A percentile compares a stretch with the other conserved stretches of the same genome.
Conservation (phyloP, 1,139 yeast genomes). For the Blastobotrys arbuscula region DNA sequence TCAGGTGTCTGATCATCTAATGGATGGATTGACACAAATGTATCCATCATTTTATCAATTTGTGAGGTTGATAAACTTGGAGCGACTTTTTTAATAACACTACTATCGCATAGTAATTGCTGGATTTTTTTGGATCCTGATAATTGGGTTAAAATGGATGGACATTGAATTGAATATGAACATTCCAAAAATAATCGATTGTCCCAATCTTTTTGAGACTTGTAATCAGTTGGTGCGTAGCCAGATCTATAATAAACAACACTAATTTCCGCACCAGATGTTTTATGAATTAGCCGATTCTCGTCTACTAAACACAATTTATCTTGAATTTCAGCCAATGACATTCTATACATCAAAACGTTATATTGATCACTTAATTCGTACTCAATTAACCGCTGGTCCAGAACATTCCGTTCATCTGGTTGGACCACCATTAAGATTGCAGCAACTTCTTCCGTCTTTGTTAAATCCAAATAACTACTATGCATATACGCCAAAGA, state of each 20-base stretch:
- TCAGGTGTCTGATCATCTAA: conserved; percentile 57
- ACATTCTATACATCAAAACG: conserved; percentile 57
- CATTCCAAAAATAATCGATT: conserved; percentile 68
- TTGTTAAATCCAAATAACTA: conserved; percentile 38
- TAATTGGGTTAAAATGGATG: conserved; percentile 79
- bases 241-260: conserved; percentile 90
- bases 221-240: conserved; percentile 74
- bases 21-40: conserved; percentile 85
- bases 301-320: conserved; percentile 34
- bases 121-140: conserved; percentile 92
- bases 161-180: conserved; percentile 81
- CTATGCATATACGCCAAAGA: conserved; percentile 67
- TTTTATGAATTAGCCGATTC: conserved; percentile 40
- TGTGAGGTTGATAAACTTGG: conserved; percentile 38
- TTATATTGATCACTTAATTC: conserved; percentile 52
- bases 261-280: conserved; percentile 65
- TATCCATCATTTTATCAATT: conserved; percentile 40
- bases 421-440: conserved; percentile 79
- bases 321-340: conserved; percentile 53
- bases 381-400: conserved; percentile 81
- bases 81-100: conserved; percentile 45
- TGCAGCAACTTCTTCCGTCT: conserved; percentile 39
- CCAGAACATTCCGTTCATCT: conserved; percentile 81
- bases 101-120: conserved; percentile 65
- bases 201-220: conserved; percentile 61